Base-by-base conservation (phyloP, 352 stramenopile species). In the Saprolegnia diclina region DNA sequence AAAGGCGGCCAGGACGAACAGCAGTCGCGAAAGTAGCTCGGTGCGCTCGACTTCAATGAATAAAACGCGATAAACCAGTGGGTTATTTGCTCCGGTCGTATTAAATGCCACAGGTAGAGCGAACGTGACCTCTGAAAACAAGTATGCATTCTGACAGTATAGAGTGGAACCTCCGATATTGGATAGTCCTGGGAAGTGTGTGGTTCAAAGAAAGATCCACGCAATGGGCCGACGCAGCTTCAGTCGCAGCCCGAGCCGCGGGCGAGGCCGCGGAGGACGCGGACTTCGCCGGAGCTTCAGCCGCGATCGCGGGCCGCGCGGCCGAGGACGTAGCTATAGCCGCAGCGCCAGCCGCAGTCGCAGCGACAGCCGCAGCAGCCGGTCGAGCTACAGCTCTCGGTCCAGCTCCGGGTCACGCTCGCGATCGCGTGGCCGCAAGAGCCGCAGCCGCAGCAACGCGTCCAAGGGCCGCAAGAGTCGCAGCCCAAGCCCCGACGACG, bases 401-500 rank as follows among this genome's bases (percentile, higher is more conserved):
- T 70, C 57, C 38, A 61, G 59, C 21, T 70, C 61, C 24, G 42
- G 19, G 45, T 65, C 66, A 9, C 44, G 66, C 38, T 59, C 54
- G 32, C 54, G 66, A 29, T 67, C 54, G 11, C 56, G 62, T 22
- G 63, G 56, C 14, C 56, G 50, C 46, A 66, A 63, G 21, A 29
- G 45, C 9, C 7, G 42, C 14, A 19, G 19, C 38, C 55, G 35
- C 26, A 65, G 22, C 26, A 38, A n/a, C 37, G 5, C 52, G 11
- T 53, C 35, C 3, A 40, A 52, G 61, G 44, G 5, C 18, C 13
- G 1, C 21, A 75, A 66, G 50, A 64, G 61, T 24, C 67, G 50
- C 5, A 61, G 35, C 48, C 18, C 64, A 22, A 73, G 71, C 37
- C 70, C 72, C 0, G 32, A 73, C 22, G 74, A 81, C 48, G 55